These are phyloP conservation scores for Plantago coronopus DNA, from an alignment of 305 asterid genomes.

Conservation along the genomic window DNA sequence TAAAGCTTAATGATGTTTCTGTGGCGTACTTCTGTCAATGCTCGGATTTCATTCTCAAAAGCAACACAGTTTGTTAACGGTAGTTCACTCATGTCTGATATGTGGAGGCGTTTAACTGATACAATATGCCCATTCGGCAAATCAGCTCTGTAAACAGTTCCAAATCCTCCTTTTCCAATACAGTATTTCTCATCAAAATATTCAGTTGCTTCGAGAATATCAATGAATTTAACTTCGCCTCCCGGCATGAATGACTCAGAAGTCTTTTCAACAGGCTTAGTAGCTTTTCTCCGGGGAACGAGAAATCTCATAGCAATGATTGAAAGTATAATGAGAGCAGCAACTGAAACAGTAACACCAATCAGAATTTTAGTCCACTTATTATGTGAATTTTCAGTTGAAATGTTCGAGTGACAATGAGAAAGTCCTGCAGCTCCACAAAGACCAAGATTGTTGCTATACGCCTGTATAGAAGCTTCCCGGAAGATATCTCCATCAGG, in stretches of 20 bases:
- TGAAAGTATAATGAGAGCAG: conserved; percentile 37
- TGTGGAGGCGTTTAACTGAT: conserved; percentile 66
- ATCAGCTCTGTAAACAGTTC: conserved; percentile 68
- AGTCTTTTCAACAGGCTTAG: conserved; percentile 35
- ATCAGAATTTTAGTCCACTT: conserved; percentile 37
- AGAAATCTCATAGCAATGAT: conserved; percentile 27
- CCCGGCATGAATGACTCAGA: conserved; percentile 60
- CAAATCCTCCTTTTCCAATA: conserved; percentile 85
- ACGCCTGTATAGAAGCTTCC: conserved; percentile 39
- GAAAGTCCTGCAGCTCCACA: conserved; percentile 58
- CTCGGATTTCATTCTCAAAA: conserved; percentile 71
- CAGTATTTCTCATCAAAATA: conserved; percentile 51
- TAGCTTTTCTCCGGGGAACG: conserved; percentile 28
- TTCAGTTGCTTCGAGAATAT: conserved; percentile 64
- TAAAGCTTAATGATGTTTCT: conserved; percentile 81
- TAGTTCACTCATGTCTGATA: conserved; percentile 55
- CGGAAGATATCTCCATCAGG: conserved; percentile 44
- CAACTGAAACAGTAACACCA: conserved; percentile 40
- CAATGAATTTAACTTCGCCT: conserved; percentile 55
- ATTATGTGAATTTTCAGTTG: conserved; percentile 23
- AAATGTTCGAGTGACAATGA: conserved; percentile 32
- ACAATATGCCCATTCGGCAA: conserved; percentile 48
- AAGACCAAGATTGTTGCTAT: conserved; percentile 44
- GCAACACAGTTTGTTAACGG: conserved; percentile 39
- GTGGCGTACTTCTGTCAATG: conserved; percentile 73